Base-by-base conservation (phyloP, 176 grass and related monocot species). In the Oryza australiensis region DNA sequence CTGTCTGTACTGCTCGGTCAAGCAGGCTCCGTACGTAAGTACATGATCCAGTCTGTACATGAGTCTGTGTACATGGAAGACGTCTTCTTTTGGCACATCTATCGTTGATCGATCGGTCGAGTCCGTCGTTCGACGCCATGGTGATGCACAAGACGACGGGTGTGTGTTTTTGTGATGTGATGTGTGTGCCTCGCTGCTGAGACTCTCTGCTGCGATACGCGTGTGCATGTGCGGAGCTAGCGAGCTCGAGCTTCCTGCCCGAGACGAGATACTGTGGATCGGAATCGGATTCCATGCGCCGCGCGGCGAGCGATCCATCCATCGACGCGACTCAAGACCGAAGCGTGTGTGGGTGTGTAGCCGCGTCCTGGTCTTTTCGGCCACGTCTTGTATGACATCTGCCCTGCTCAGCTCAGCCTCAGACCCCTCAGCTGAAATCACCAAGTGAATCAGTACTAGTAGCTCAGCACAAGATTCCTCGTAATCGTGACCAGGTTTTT, bases 111-210 rank as follows among this genome's bases (percentile, higher is more conserved):
- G 3, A 11, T 70, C 70, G 9, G 12, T 13, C 78, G 48, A 57
- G 23, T 57, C 48, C 48, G 53, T 57, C 20, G 49, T 18, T 13
- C 48, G 53, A 60, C 55, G 81, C 75, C 46, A n/a, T 33, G 71
- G 45, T 62, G 86, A 80, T 51, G 86, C 59, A 34, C 80, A 72
- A 78, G 41, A 37, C 67, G 80, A 86, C 59, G 68, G 18, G 22
- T 59, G 55, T 24, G 55, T 60, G 38, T 24, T 60, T 7, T 9
- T 59, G 53, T 59, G 7, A 24, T 60, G 55, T 24, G 55, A 60
- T 60, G n/a, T 55, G 51, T 49, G 12, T 22, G 49, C 49, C 49
- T 22, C 46, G 14, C 16, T 20, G 14, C 16, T 20, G 49, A 5
- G 16, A 46, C 15, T 22, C 20, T 9, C 20, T 55, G 51, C 51